Evolutionary conservation across 208 protist genomes (phyloP).

Genomic region (Acanthamoeba triangularis): DNA sequence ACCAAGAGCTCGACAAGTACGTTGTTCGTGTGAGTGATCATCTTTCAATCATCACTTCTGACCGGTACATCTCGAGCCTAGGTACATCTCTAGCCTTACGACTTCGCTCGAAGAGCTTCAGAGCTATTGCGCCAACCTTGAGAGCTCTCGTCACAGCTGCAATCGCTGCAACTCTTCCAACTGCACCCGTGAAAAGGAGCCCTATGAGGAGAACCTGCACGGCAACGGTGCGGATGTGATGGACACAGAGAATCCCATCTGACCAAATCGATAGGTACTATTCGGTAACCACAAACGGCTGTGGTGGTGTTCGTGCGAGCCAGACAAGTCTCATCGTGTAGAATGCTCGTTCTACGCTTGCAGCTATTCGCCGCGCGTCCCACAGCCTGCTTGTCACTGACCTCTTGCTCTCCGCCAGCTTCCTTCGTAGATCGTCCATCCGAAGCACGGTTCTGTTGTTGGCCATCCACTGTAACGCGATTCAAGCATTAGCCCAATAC

Average conservation of each 20-base stretch:
- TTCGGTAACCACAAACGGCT: constrained; percentile 26
- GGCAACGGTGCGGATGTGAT: neutral
- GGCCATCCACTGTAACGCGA: neutral
- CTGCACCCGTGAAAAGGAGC: neutral
- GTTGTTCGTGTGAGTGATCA: neutral
- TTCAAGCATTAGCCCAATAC: neutral
- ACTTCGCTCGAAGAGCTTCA: constrained; percentile 46
- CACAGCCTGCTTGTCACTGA: neutral
- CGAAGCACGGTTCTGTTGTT: neutral
- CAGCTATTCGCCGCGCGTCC: neutral
- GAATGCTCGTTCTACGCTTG: neutral
- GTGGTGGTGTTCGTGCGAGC: neutral
- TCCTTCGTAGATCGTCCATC: neutral
- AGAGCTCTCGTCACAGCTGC: neutral
- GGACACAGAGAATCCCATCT: neutral
- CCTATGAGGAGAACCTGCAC: too few species aligned
- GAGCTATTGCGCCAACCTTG: constrained; percentile 8
- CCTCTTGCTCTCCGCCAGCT: neutral
- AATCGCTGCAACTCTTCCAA: neutral
- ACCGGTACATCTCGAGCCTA: neutral
- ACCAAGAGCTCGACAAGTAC: constrained; percentile 46
- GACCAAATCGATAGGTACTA: neutral
- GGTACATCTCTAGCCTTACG: constrained; percentile 28
- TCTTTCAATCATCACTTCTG: neutral
- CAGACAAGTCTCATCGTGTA: neutral